Base-by-base conservation (phyloP, 768 basidiomycete species). In the Amanita polypyramis region DNA sequence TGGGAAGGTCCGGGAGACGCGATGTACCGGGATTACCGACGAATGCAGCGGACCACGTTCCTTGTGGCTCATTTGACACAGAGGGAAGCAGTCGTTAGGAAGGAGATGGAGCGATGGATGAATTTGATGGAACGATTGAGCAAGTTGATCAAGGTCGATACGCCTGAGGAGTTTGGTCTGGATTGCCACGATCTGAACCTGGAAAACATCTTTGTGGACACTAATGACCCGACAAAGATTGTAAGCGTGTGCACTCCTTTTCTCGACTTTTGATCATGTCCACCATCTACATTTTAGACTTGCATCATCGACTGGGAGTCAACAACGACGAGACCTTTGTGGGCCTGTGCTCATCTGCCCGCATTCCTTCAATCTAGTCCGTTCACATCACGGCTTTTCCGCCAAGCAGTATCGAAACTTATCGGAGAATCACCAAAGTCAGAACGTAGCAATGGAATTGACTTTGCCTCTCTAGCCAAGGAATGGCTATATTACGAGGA, bases 281-380 rank as follows among this genome's bases (percentile, higher is more conserved):
- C 38, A 55, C 50, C 11, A 23, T 43, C 5, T 53, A n/a, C 17
- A 5, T 42, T 47, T 8, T 57, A 92, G 89, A 85, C 86, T 1
- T 86, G 85, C 56, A 76, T 92, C 50, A 91, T 92, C 35, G 89
- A 92, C 56, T 90, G 86, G 88, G 88, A 92, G 60, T 86, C 88
- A 12, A 90, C 88, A n/a, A 87, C 85, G 9, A 87, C 81, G 7
- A 74, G 89, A 11, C 89, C 88, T 3, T 72, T 92, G 15, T 91
- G 87, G 87, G 82, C 84, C 15, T 82, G 79, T 50, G 85, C 89
- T 0, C 88, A 92, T 58, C 70, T 89, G 2, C 88, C 88, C 0
- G 75, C 84, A 0, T 87, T 88, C 61, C 73, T 87, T 17, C 83
- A 85, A 55, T 77, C 78, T n/a, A 84, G 80, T 51, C 77, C 82